Percentiles rank a stretch among this genome's conserved stretches.
These are phyloP conservation scores for Heterobasidion occidentale DNA, from an alignment of 1,284 basidiomycete genomes.

Conservation along the genomic window DNA sequence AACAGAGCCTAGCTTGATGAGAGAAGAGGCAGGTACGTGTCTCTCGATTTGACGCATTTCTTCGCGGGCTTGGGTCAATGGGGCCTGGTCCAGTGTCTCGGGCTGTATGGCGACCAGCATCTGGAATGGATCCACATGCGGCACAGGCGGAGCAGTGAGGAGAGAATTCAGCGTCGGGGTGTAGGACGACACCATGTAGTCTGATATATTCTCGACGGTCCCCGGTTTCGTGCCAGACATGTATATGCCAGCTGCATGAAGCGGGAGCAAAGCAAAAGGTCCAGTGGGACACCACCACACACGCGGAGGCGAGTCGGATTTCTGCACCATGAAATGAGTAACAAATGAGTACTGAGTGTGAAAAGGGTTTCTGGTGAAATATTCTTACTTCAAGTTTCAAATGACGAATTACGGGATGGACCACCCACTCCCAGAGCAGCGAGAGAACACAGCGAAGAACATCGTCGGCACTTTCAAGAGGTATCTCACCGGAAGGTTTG, in stretches of 20 bases:
- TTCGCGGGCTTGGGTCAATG: neutral
- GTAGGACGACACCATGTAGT: conserved; percentile 17
- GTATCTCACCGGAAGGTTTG: too few relatives aligned
- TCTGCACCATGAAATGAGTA: too few relatives aligned
- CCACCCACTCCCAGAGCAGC: neutral
- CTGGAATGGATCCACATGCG: neutral
- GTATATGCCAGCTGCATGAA: conserved; percentile 10
- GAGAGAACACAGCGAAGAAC: neutral
- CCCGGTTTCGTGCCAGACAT: conserved; percentile 3
- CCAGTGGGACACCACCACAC: conserved; percentile 8
- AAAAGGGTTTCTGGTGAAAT: too few relatives aligned
- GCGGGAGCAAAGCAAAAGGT: conserved; percentile 3
- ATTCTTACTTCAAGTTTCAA: neutral
- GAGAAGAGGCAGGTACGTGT: neutral
- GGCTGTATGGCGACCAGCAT: conserved; percentile 4
- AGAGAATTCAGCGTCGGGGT: conserved; percentile 11
- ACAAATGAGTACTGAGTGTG: neutral
- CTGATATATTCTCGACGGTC: neutral
- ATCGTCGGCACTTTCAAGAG: neutral
- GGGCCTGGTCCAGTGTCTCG: neutral
- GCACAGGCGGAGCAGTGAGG: neutral
- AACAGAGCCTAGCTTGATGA: conserved; percentile 9
- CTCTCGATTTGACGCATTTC: neutral
- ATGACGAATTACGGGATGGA: neutral
- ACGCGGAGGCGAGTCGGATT: neutral